Evolutionary conservation across 2,329 filamentous ascomycete genomes (phyloP).

Genomic region (Aureobasidium pullulans): DNA sequence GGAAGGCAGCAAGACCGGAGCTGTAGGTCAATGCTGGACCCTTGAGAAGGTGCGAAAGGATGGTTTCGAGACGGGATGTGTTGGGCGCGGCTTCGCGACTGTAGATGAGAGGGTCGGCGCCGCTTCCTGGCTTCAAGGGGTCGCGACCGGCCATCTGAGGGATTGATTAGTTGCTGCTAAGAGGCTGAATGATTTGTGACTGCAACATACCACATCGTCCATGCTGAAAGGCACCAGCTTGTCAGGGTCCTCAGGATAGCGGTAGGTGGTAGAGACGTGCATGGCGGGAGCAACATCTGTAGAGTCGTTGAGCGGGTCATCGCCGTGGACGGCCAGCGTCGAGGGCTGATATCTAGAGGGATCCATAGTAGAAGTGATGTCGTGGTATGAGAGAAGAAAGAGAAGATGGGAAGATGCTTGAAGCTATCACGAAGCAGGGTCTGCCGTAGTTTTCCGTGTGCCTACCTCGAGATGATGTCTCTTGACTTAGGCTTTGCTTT

Average conservation of each 20-base stretch:
- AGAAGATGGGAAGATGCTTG: neutral
- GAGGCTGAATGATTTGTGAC: constrained; percentile 1
- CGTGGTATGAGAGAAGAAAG: neutral
- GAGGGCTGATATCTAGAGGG: constrained; percentile 21
- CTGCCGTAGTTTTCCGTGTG: neutral
- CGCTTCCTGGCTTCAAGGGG: constrained; percentile 34
- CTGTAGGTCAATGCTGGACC: constrained; percentile 68
- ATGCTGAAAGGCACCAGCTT: constrained; percentile 46
- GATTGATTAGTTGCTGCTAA: neutral
- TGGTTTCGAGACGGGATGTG: constrained; percentile 73
- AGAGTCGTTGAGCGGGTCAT: constrained; percentile 28
- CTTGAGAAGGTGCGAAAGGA: constrained; percentile 66
- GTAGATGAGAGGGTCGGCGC: constrained; percentile 65
- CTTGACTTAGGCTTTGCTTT: neutral
- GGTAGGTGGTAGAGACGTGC: constrained; percentile 86
- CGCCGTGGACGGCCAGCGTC: constrained; percentile 28
- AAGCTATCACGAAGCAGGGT: neutral
- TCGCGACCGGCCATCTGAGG: constrained; percentile 15
- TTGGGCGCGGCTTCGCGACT: constrained; percentile 73
- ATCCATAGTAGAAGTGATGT: neutral
- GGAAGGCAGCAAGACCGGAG: constrained; percentile 81
- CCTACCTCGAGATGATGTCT: neutral
- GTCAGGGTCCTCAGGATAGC: constrained; percentile 66
- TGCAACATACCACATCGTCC: constrained; percentile 45
- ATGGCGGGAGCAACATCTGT: constrained; percentile 79